Evolutionary conservation across 2,329 filamentous ascomycete genomes (phyloP).

Genomic region (Furcasterigmium furcatum): DNA sequence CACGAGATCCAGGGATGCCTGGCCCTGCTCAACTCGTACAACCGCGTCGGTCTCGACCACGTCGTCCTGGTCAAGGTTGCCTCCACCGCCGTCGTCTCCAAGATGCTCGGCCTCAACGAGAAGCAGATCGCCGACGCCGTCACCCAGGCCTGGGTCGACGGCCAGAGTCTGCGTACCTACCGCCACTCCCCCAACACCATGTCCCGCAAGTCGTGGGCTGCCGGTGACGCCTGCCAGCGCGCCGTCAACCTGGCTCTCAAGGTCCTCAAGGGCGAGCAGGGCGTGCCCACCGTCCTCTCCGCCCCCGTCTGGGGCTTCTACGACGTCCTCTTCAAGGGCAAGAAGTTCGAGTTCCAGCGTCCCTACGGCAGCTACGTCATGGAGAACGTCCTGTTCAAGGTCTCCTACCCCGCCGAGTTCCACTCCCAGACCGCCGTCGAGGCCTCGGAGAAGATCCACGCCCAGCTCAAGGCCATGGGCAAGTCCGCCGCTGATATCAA

Average conservation of each 20-base stretch:
- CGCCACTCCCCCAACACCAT: constrained; percentile 98
- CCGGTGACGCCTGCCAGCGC: constrained; percentile 94
- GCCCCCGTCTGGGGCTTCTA: constrained; percentile 98
- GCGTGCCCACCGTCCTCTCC: constrained; percentile 87
- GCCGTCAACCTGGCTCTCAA: constrained; percentile 89
- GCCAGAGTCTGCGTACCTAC: constrained; percentile 94
- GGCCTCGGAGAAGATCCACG: constrained; percentile 84
- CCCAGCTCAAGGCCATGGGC: constrained; percentile 76
- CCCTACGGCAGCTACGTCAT: constrained; percentile 98
- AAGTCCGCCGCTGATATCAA: constrained; percentile 95
- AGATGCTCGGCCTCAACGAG: constrained; percentile 88
- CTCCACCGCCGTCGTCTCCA: constrained; percentile 87
- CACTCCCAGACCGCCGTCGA: constrained; percentile 98
- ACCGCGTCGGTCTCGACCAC: constrained; percentile 97
- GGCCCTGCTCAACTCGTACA: constrained; percentile 96
- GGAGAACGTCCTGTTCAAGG: constrained; percentile 99
- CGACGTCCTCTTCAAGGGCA: constrained; percentile 94
- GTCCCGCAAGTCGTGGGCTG: constrained; percentile 99
- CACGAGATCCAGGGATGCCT: constrained; percentile 98
- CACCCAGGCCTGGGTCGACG: constrained; percentile 96
- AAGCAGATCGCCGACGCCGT: constrained; percentile 92
- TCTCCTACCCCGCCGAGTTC: constrained; percentile 97
- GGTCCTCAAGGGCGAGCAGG: constrained; percentile 87
- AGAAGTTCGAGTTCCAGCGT: constrained; percentile 94
- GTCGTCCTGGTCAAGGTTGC: constrained; percentile 98